Evolutionary conservation across 495 filamentous ascomycete species (phyloP).

Genomic region (Annulohypoxylon moriforme): DNA sequence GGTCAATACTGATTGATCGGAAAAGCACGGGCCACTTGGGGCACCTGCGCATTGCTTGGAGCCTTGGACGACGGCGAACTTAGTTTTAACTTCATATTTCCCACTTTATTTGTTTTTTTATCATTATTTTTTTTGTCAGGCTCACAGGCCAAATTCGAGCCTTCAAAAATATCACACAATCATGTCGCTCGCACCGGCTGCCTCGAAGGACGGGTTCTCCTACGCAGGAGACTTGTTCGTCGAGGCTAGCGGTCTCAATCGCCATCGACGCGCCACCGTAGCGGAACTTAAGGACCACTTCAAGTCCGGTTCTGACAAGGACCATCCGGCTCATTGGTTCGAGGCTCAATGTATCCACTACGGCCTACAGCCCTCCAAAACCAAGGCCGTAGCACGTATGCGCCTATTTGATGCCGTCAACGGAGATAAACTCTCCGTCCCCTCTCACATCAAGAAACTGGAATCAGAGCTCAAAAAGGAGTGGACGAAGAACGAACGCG

Average conservation of each 20-base stretch:
- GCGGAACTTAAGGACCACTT: conserved; percentile 62
- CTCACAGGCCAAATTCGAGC: background rate
- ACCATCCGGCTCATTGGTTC: conserved; percentile 66
- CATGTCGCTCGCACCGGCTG: conserved; percentile 49
- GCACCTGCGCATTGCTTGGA: background rate
- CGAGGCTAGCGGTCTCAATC: conserved; percentile 59
- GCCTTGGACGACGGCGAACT: background rate
- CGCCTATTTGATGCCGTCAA: conserved; percentile 64
- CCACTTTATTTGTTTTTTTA: background rate
- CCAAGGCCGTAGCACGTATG: conserved; percentile 67
- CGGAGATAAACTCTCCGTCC: conserved; percentile 56
- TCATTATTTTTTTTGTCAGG: background rate
- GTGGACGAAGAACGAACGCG: conserved; percentile 59
- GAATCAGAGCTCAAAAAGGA: conserved; percentile 67
- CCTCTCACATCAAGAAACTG: conserved; percentile 49
- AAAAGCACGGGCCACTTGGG: background rate
- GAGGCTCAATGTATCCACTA: conserved; percentile 70
- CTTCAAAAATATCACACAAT: background rate
- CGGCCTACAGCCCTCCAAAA: conserved; percentile 63
- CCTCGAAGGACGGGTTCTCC: conserved; percentile 45
- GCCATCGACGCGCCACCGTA: conserved; percentile 61
- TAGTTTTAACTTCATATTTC: background rate
- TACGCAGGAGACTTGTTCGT: conserved; percentile 58
- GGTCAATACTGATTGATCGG: background rate
- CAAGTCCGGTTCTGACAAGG: conserved; percentile 51